Base-by-base conservation (phyloP, 2,329 filamentous ascomycete genomes). In the Colletotrichum ledebouriae region DNA sequence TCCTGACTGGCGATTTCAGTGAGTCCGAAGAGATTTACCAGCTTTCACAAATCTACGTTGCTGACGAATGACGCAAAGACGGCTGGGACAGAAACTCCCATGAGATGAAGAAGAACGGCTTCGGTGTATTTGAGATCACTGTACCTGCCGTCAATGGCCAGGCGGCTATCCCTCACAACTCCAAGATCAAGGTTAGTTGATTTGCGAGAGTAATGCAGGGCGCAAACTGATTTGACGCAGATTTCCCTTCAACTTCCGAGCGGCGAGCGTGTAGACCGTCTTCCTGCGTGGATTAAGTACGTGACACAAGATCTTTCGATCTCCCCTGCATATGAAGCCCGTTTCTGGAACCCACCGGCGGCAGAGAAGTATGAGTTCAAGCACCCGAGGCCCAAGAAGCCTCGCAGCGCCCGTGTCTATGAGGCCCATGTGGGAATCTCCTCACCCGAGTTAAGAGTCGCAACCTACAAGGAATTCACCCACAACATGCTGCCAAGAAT, bases 401-500 rank as follows among this genome's bases (percentile, higher is more conserved):
- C 96, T 1, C 79, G 85, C 65, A 97, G 94, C 74, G 89, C 88
- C n/a, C 91, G 96, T 58, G 94, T 99, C 67, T 99, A 99, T 80
- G 96, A 99, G 81, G 96, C 96, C n/a, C 96, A 99, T 76, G 94
- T 99, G 47, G 96, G 96, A 58, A 99, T 99, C 73, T 98, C 95
- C 6, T 96, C 94, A 2, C 93, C 94, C 1, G 95, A 98, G 72
- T 88, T 91, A 71, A 90, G 89, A 72, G 94, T 99, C 44, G 89
- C 96, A 3, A 97, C 94, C 6, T 99, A 97, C 87, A 97, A 98
- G 79, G 94, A 99, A 81, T 99, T 99, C 79, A 98, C 95, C 2
- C 86, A 90, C 75, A 94, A 93, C 78, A 94, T 97, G 86, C 87
- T 99, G 7, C 94, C 95, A 15, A 89, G 95, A 66, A 98, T 99